Percentiles rank a stretch among this genome's conserved stretches.
Conservation (phyloP, 768 basidiomycete genomes). For the Paxillus rubicundulus region DNA sequence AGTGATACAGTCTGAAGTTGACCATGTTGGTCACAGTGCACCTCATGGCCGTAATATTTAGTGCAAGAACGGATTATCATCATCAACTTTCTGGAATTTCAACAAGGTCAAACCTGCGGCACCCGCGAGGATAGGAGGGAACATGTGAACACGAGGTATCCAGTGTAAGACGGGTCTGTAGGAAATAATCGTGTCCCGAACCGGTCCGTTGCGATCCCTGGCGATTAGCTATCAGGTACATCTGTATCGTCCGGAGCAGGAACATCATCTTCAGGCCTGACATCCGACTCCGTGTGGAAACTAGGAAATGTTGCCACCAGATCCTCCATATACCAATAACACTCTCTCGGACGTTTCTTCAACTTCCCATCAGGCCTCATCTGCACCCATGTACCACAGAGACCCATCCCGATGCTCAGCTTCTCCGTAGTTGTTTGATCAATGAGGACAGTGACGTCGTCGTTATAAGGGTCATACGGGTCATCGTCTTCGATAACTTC, state of each 20-base stretch:
- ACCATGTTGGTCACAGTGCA: too few species aligned
- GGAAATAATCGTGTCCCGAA: too few species aligned
- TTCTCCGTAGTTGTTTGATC: constrained; percentile 10
- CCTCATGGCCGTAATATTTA: too few species aligned
- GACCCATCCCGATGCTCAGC: constrained; percentile 30
- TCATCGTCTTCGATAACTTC: constrained; percentile 1
- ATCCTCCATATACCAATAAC: constrained; percentile 60
- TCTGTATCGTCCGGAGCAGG: neutral
- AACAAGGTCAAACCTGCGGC: too few species aligned
- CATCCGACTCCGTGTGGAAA: constrained; percentile 36
- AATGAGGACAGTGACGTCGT: constrained; percentile 31
- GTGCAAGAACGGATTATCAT: too few species aligned
- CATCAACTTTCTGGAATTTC: too few species aligned
- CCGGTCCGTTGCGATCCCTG: too few species aligned
- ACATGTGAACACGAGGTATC: too few species aligned
- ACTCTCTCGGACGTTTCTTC: constrained; percentile 10
- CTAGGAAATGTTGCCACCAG: constrained; percentile 50
- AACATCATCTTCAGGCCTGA: constrained; percentile 1
- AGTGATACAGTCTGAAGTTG: too few species aligned
- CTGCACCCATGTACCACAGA: constrained; percentile 38
- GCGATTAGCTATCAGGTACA: neutral
- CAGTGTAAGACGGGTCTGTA: too few species aligned
- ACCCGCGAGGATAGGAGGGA: too few species aligned
- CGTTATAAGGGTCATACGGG: constrained; percentile 39
- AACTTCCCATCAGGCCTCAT: constrained; percentile 17